These are phyloP conservation scores for Phyllosticta ampelicida DNA, from an alignment of 2,329 filamentous ascomycete species.

Conservation along the genomic window DNA sequence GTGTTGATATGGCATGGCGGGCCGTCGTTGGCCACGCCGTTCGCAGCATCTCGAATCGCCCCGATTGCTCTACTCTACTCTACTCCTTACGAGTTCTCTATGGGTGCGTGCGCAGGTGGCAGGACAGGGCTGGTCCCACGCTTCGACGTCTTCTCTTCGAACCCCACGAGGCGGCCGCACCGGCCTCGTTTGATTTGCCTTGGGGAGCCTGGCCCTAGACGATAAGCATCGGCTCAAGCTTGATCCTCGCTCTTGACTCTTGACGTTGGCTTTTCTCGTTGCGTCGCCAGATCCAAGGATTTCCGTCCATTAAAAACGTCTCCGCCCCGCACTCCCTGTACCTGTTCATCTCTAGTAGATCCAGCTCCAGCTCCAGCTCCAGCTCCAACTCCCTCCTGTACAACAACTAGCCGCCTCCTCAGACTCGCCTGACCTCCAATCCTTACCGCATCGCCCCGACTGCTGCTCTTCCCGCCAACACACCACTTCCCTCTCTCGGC, in stretches of 20 bases:
- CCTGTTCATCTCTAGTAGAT: slow-evolving; percentile 2
- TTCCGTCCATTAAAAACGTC: slow-evolving; percentile 4
- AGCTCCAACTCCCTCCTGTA: background rate
- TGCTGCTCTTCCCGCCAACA: background rate
- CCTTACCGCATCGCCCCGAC: background rate
- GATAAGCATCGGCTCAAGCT: slow-evolving; percentile 5
- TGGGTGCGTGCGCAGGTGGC: background rate
- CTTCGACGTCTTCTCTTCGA: background rate
- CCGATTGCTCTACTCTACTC: background rate
- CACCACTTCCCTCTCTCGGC: background rate
- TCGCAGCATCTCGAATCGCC: background rate
- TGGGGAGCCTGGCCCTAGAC: slow-evolving; percentile 1
- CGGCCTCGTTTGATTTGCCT: slow-evolving; percentile 10
- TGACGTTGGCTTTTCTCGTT: slow-evolving; percentile 6
- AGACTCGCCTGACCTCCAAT: background rate
- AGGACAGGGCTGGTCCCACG: background rate
- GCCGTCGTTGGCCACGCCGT: background rate
- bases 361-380: slow-evolving; percentile 2
- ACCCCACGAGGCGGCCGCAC: slow-evolving; percentile 10
- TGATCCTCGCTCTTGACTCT: slow-evolving; percentile 1
- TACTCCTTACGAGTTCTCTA: background rate
- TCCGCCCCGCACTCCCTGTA: slow-evolving; percentile 3
- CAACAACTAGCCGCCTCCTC: background rate
- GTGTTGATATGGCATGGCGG: background rate
- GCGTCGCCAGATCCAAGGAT: slow-evolving; percentile 6